Evolutionary conservation across 768 basidiomycete species (phyloP), one percentile per base, ranked within the genome.

Genomic region (Rhizopogon salebrosus): DNA sequence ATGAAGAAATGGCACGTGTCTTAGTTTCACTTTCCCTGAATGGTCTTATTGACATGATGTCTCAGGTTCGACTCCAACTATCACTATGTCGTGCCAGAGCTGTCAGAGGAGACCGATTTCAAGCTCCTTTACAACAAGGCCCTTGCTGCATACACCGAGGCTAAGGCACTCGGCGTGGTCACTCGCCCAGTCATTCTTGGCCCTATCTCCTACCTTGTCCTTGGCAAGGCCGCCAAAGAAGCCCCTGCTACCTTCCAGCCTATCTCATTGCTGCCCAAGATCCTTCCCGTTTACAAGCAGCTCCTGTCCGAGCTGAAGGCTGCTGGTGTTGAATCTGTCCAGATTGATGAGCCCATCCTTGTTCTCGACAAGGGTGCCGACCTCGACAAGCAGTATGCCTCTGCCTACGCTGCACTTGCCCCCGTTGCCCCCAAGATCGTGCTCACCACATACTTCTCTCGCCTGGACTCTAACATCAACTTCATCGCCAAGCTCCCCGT

Each of bases 151-250:
- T 98, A 83, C 79, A 84, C 88, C 58, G 97, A 99, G 77, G 97
- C 97, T 53, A 86, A 95, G 78, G 88, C 77, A 40, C 81, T 83
- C 58, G 97, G 97, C 58, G 75, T 98, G 67, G 74, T 70, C 58
- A 98, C 97, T 60, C 94, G 97, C 64, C 97, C 97, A 37, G 97
- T 99, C 54, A 72, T 99, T 62, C 82, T 98, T 60, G 97, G 97
- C 51, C 97, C 97, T 57, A 75, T 99, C 70, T 90, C 95, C 67
- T 98, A 89, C 84, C 89, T 99, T 57, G 78, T 85, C 51, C 88
- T 99, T 62, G 92, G 91, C 68, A 98, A 98, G 79, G 80, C 88
- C 43, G 76, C 84, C 52, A 93, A 94, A 72, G 91, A 87, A 52
- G 88, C 94, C 38, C 75, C 82, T 59, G 65, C 85, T 31, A 82